Conservation (phyloP, 225 moss, liverwort and hornwort genomes). For the Antitrichia curtipendula region DNA sequence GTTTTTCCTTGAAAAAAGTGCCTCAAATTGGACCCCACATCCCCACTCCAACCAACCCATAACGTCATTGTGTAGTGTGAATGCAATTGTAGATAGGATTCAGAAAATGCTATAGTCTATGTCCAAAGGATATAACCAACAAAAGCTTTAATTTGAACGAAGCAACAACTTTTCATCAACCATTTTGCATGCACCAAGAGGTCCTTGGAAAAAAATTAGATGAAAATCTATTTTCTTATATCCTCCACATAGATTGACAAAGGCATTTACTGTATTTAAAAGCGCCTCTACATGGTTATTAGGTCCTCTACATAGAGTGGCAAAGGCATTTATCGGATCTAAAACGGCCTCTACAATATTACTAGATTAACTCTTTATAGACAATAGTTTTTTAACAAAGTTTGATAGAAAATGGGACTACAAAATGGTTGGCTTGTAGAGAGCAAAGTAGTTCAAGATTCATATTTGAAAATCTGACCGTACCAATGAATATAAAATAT, state of each 20-base stretch:
- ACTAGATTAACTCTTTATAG: rapidly evolving
- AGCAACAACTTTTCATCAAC: not conserved
- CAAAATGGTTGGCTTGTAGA: rapidly evolving
- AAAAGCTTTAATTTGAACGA: not conserved
- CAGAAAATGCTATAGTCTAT: too few species aligned
- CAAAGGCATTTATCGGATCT: too few species aligned
- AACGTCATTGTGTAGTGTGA: too few species aligned
- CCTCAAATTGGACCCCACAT: not conserved
- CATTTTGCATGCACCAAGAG: rapidly evolving
- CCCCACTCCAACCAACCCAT: too few species aligned
- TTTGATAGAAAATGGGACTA: too few species aligned
- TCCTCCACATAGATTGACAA: rapidly evolving
- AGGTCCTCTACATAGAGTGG: too few species aligned
- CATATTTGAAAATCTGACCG: rapidly evolving
- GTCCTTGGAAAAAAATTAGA: not conserved
- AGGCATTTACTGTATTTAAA: rapidly evolving
- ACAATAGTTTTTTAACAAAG: not conserved
- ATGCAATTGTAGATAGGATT: too few species aligned
- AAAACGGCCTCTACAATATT: too few species aligned
- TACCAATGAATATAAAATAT: not conserved
- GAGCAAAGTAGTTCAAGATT: not conserved
- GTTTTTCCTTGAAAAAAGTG: not conserved
- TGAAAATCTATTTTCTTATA: not conserved
- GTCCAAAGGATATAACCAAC: not conserved
- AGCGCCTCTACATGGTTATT: rapidly evolving